Conservation (phyloP, 495 filamentous ascomycete genomes). For the Lophiotrema nucula region DNA sequence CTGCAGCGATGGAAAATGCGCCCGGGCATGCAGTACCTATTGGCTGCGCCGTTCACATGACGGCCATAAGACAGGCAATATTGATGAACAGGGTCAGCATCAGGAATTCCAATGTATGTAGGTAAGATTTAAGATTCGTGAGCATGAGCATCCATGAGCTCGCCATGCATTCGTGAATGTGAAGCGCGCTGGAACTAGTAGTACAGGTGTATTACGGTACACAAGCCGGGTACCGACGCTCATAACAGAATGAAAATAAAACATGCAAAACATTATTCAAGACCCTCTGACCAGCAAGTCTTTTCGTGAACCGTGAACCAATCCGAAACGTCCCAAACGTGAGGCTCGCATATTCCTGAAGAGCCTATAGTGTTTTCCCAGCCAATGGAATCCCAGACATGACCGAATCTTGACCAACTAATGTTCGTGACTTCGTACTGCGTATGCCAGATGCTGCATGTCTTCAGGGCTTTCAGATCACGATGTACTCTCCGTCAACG, state of each 20-base stretch:
- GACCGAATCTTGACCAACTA: not conserved
- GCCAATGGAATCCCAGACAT: not conserved
- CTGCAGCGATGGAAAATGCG: not conserved
- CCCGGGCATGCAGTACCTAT: not conserved
- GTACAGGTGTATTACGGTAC: not conserved
- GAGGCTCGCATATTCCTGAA: not conserved
- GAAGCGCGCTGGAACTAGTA: no score
- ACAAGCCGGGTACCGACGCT: not conserved
- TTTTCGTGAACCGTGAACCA: not conserved
- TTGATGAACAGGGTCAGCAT: no score
- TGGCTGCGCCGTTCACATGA: no score
- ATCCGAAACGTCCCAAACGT: not conserved
- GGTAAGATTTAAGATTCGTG: no score
- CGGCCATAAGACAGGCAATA: no score
- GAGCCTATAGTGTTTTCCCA: not conserved
- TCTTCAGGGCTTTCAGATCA: slow-evolving; percentile 60
- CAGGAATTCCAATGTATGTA: no score
- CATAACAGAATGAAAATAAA: not conserved
- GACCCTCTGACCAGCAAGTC: not conserved
- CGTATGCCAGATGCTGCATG: not conserved
- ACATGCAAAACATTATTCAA: not conserved
- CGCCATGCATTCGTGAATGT: no score
- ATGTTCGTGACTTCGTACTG: not conserved
- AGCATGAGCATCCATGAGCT: no score
- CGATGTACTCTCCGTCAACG: slow-evolving; percentile 81